Evolutionary conservation across 2,329 filamentous ascomycete genomes (phyloP).

Genomic region (Chlorencoelia australis): DNA sequence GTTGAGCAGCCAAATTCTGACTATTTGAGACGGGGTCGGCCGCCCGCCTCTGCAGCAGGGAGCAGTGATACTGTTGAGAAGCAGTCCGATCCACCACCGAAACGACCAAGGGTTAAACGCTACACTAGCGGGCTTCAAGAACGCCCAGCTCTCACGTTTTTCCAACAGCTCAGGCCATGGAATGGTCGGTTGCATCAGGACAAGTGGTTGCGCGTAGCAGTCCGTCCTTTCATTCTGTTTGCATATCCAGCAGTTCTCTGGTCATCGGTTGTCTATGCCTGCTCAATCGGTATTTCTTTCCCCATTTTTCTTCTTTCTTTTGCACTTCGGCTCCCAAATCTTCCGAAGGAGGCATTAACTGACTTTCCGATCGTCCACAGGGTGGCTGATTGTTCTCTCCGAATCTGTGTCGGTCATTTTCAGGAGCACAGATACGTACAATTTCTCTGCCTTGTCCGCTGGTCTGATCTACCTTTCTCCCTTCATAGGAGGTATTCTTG

Average conservation of each 20-base stretch:
- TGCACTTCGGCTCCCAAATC: too few species aligned
- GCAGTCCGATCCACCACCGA: background rate
- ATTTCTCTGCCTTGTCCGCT: conserved; percentile 71
- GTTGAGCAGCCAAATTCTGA: conserved; percentile 13
- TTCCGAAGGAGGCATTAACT: too few species aligned
- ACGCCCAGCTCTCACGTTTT: conserved; percentile 59
- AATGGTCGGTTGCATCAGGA: conserved; percentile 71
- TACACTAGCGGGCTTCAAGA: conserved; percentile 66
- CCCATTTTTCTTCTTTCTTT: too few species aligned
- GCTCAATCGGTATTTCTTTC: too few species aligned
- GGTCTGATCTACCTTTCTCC: conserved; percentile 85
- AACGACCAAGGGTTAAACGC: conserved; percentile 1
- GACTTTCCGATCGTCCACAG: too few species aligned
- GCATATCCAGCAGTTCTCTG: conserved; percentile 84
- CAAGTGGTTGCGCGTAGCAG: conserved; percentile 66
- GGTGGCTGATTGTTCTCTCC: conserved; percentile 92
- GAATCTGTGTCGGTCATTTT: conserved; percentile 80
- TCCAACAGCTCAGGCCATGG: conserved; percentile 64
- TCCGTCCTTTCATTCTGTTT: conserved; percentile 77
- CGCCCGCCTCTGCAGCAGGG: background rate
- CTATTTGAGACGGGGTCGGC: conserved; percentile 8
- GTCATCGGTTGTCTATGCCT: conserved; percentile 75
- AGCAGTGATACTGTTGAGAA: background rate
- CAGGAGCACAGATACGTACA: conserved; percentile 56
- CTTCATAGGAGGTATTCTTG: conserved; percentile 78